phyloP scores from a whole-genome alignment of 306 rosid genomes.

The Pterocarpus santalinus region DNA sequence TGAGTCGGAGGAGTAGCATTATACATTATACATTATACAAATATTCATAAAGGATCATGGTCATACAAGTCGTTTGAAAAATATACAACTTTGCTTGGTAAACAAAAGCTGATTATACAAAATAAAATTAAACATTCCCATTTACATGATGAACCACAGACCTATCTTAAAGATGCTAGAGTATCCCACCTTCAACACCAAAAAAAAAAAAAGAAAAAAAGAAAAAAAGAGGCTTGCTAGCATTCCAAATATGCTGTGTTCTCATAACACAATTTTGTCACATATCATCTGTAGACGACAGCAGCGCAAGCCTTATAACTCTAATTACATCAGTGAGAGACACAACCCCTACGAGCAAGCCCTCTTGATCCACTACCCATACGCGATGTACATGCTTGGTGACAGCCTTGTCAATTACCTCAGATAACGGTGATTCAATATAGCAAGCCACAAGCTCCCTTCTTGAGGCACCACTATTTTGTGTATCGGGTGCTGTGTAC shows the following conservation, averaged over 20 bases:
- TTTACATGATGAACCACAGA: too few relatives aligned
- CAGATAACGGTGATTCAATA: constrained; percentile 55
- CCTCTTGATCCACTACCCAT: constrained; percentile 82
- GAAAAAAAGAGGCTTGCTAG: background rate
- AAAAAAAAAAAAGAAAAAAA: too few relatives aligned
- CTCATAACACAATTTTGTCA: background rate
- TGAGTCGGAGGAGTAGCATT: constrained; percentile 57
- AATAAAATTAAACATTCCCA: too few relatives aligned
- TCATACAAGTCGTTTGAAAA: too few relatives aligned
- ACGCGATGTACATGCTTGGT: constrained; percentile 75
- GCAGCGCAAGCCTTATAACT: constrained; percentile 62
- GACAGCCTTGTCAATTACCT: constrained; percentile 71
- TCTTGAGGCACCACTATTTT: constrained; percentile 12
- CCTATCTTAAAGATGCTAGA: too few relatives aligned
- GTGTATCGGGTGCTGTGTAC: constrained; percentile 28
- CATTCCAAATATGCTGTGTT: background rate
- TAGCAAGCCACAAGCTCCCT: constrained; percentile 73
- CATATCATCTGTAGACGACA: constrained; percentile 31
- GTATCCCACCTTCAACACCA: background rate
- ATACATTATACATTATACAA: background rate
- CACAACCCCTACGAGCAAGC: constrained; percentile 77
- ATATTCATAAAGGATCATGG: too few relatives aligned
- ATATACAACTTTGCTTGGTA: too few relatives aligned
- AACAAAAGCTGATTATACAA: too few relatives aligned
- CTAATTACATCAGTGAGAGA: constrained; percentile 78